Percentiles rank a stretch among this genome's conserved stretches.
Evolutionary conservation across 768 basidiomycete genomes (phyloP).

Genomic region (Pisolithus orientalis): DNA sequence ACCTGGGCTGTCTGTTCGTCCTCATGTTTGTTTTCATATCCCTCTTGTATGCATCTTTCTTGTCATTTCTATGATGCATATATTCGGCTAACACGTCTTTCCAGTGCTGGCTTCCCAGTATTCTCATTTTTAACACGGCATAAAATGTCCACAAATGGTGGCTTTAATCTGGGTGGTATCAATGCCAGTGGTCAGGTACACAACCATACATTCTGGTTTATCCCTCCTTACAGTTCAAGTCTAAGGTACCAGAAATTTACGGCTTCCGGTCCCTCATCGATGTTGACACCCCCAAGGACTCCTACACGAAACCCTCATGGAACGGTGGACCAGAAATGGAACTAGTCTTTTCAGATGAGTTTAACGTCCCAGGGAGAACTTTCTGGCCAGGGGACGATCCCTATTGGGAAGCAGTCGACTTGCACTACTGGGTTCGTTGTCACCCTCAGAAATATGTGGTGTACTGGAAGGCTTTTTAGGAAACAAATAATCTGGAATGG

Average conservation of each 20-base stretch:
- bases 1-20: slow-evolving; percentile 63
- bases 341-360: slow-evolving; percentile 79
- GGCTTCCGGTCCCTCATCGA: slow-evolving; percentile 57
- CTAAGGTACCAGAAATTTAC: slow-evolving; percentile 48
- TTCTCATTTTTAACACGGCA: slow-evolving; percentile 31
- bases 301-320: slow-evolving; percentile 47
- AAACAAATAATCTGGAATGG: slow-evolving; percentile 53
- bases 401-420: slow-evolving; percentile 62
- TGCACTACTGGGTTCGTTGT: slow-evolving; percentile 36
- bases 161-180: slow-evolving; percentile 62
- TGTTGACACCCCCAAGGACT: slow-evolving; percentile 51
- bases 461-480: slow-evolving; percentile 22
- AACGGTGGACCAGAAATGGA: slow-evolving; percentile 49
- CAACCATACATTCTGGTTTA: not conserved
- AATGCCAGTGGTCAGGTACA: slow-evolving; percentile 68
- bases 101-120: slow-evolving; percentile 40
- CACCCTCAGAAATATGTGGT: slow-evolving; percentile 13
- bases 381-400: slow-evolving; percentile 85
- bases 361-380: slow-evolving; percentile 65
- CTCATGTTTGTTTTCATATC: slow-evolving; percentile 42
- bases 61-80: not conserved
- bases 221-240: not conserved
- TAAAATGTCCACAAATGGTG: slow-evolving; percentile 31
- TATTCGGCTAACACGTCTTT: not conserved
- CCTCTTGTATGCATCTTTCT: slow-evolving; percentile 49